Evolutionary conservation across 805 yeast species (phyloP).

Genomic region (Komagataella pseudopastoris): DNA sequence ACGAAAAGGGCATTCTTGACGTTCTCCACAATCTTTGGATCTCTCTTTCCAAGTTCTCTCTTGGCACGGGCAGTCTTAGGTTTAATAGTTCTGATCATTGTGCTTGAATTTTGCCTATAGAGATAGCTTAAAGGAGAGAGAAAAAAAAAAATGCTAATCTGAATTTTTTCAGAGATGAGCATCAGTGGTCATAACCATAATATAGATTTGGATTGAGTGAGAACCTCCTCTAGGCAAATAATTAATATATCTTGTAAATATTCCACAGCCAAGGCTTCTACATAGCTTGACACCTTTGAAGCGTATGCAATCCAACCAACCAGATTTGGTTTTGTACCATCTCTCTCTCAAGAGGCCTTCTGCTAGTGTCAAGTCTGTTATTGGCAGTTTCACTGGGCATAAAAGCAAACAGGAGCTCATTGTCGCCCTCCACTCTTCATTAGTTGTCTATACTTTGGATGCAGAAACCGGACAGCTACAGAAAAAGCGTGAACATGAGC

Average conservation of each 20-base stretch:
- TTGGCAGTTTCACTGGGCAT: conserved; percentile 54
- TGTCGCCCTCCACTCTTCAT: conserved; percentile 36
- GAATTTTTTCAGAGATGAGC: not conserved
- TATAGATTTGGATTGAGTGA: not conserved
- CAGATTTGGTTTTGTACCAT: conserved; percentile 45
- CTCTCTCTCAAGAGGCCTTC: conserved; percentile 56
- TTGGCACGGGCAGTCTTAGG: conserved; percentile 95
- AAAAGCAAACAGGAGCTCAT: conserved; percentile 49
- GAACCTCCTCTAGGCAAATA: not conserved
- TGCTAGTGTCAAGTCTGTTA: conserved; percentile 37
- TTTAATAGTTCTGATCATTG: conserved; percentile 38
- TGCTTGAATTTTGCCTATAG: not conserved
- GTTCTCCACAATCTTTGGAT: conserved; percentile 81
- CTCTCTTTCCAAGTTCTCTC: conserved; percentile 82
- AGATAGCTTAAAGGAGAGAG: not conserved
- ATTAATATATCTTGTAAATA: not conserved
- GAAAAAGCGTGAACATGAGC: conserved; percentile 25
- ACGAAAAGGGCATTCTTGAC: conserved; percentile 82
- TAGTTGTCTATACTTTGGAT: conserved; percentile 42
- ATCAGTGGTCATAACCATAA: not conserved
- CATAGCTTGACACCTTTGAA: not conserved
- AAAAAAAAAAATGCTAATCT: not conserved
- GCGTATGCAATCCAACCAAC: conserved; percentile 2
- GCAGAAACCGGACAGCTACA: conserved; percentile 41
- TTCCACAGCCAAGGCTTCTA: not conserved